A percentile compares a stretch with the other conserved stretches of the same genome.
phyloP scores from a whole-genome alignment of 176 grass and related monocot genomes.

The Oryza punctata region DNA sequence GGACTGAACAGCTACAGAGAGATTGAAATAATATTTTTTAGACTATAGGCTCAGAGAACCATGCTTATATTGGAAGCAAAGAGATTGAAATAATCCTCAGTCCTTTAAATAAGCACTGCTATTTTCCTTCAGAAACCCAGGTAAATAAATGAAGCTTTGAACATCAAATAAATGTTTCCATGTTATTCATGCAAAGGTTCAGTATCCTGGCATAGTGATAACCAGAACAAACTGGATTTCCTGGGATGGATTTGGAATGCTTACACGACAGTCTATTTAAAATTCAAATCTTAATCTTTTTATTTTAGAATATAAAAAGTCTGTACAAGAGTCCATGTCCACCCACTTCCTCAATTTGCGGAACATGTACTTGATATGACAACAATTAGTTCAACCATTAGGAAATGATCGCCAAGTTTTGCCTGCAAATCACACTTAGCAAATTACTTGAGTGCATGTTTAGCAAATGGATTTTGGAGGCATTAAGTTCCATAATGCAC shows the following conservation, averaged over 20 bases:
- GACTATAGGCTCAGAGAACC: no score
- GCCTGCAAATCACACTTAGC: constrained; percentile 8
- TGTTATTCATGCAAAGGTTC: neutral
- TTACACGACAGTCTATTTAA: neutral
- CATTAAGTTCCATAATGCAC: constrained; percentile 18
- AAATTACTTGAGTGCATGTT: constrained; percentile 15
- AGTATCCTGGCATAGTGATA: neutral
- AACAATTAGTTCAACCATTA: neutral
- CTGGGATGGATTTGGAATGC: neutral
- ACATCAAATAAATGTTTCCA: constrained; percentile 26
- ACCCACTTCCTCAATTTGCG: neutral
- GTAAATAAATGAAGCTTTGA: neutral
- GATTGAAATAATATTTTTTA: neutral
- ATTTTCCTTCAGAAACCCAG: constrained; percentile 26
- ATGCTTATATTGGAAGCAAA: no score
- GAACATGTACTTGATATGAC: neutral
- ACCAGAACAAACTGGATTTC: neutral
- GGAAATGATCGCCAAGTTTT: constrained; percentile 8
- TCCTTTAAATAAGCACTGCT: constrained; percentile 27
- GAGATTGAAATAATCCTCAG: neutral
- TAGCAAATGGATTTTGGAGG: neutral
- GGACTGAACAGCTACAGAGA: constrained; percentile 17
- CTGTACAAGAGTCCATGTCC: neutral
- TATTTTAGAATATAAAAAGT: constrained; percentile 15
- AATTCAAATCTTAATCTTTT: constrained; percentile 1